These are phyloP conservation scores for Exserohilum rostratum DNA, from an alignment of 2,329 filamentous ascomycete genomes.

Conservation along the genomic window DNA sequence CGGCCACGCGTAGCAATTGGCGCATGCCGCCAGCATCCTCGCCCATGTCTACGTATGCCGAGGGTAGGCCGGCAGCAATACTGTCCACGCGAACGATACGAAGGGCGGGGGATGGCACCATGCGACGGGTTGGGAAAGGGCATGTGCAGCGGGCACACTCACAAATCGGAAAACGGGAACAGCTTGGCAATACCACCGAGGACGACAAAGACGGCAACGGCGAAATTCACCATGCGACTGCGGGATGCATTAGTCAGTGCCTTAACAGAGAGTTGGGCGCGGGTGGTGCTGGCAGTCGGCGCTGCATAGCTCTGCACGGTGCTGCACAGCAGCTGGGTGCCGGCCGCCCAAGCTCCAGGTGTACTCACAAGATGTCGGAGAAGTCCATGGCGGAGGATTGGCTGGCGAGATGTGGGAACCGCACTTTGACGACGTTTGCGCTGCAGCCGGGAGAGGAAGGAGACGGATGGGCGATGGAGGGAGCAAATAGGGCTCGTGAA, in stretches of 20 bases:
- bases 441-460: neutral
- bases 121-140: neutral
- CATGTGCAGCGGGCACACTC: conserved; percentile 44
- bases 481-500: neutral
- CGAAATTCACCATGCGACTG: conserved; percentile 95
- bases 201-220: conserved; percentile 83
- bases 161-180: conserved; percentile 57
- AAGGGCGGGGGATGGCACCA: neutral
- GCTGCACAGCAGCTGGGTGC: conserved; percentile 6
- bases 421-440: conserved; percentile 35
- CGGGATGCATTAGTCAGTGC: conserved; percentile 21
- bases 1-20: neutral
- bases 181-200: conserved; percentile 80
- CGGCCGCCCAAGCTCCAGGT: conserved; percentile 5
- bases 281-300: neutral
- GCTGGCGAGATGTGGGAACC: conserved; percentile 42
- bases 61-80: neutral
- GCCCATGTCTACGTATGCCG: neutral
- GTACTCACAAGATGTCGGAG: conserved; percentile 85
- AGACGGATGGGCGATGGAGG: conserved; percentile 8
- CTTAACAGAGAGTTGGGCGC: conserved; percentile 8
- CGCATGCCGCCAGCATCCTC: neutral
- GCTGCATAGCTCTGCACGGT: conserved; percentile 30
- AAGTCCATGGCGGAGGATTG: conserved; percentile 72
- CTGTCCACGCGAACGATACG: neutral